These are phyloP conservation scores for Nepenthes alata DNA, from an alignment of 179 eudicot species.

Conservation along the genomic window DNA sequence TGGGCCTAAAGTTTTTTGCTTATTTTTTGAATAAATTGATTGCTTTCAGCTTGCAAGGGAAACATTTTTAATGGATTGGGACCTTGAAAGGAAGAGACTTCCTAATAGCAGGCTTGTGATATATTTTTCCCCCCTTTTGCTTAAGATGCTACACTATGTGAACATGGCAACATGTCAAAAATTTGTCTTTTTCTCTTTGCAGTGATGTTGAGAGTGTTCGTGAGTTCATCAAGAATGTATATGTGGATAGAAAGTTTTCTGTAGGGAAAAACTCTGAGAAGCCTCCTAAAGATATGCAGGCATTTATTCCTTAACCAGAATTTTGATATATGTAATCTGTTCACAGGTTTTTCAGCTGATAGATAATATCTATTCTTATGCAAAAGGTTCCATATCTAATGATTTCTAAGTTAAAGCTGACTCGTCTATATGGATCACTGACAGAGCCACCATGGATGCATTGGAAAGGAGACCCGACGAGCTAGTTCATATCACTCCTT, in stretches of 20 bases:
- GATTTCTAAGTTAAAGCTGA: neutral
- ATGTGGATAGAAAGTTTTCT: constrained; percentile 54
- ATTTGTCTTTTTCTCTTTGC: constrained; percentile 13
- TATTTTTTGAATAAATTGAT: neutral
- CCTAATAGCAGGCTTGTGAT: constrained; percentile 62
- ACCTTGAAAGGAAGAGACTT: constrained; percentile 51
- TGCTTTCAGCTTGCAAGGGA: constrained; percentile 80
- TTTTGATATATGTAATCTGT: neutral
- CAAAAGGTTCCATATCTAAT: neutral
- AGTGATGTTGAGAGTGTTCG: constrained; percentile 78
- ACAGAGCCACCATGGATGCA: constrained; percentile 16
- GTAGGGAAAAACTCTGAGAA: constrained; percentile 49
- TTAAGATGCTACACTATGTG: constrained; percentile 3
- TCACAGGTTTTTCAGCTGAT: neutral
- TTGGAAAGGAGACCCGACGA: constrained; percentile 64
- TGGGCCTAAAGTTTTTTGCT: neutral
- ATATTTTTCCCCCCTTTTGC: neutral
- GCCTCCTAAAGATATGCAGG: constrained; percentile 71
- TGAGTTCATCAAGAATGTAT: constrained; percentile 71
- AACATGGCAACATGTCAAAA: constrained; percentile 4
- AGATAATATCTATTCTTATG: neutral
- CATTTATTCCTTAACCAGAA: constrained; percentile 11
- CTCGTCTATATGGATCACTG: neutral
- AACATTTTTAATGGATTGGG: constrained; percentile 68
- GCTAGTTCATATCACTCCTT: constrained; percentile 91